A percentile compares a stretch with the other conserved stretches of the same genome.
Conservation (phyloP, 495 filamentous ascomycete species). For the Podospora didyma region DNA sequence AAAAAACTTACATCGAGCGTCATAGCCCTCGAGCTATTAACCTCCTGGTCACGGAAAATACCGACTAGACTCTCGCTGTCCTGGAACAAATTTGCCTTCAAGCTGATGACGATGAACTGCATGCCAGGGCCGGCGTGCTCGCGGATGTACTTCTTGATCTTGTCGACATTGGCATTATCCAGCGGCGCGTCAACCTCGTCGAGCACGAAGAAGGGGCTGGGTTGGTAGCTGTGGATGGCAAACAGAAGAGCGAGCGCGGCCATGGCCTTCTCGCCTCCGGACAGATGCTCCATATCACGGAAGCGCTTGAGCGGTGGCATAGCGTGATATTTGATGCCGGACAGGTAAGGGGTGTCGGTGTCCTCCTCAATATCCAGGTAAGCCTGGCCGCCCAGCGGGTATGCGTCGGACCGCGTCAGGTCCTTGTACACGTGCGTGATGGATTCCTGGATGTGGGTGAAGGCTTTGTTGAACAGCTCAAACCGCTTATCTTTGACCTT, state of each 20-base stretch:
- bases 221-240: slow-evolving; percentile 92
- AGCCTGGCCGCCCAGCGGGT: slow-evolving; percentile 88
- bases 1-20: slow-evolving; percentile 82
- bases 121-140: slow-evolving; percentile 93
- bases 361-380: slow-evolving; percentile 92
- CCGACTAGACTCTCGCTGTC: slow-evolving; percentile 90
- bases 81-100: slow-evolving; percentile 93
- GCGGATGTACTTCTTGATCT: slow-evolving; percentile 91
- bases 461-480: slow-evolving; percentile 91
- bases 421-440: slow-evolving; percentile 94
- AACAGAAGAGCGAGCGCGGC: slow-evolving; percentile 93
- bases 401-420: slow-evolving; percentile 76
- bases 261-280: slow-evolving; percentile 98
- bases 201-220: slow-evolving; percentile 93
- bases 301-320: slow-evolving; percentile 99
- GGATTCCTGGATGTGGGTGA: slow-evolving; percentile 90
- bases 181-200: slow-evolving; percentile 98
- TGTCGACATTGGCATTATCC: slow-evolving; percentile 92
- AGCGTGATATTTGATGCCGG: slow-evolving; percentile 95
- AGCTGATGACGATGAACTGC: slow-evolving; percentile 97
- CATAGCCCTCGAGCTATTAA: slow-evolving; percentile 81
- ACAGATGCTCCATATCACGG: slow-evolving; percentile 97
- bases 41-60: slow-evolving; percentile 89
- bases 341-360: slow-evolving; percentile 79
- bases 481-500: slow-evolving; percentile 75